Percentiles rank a stretch among this genome's conserved stretches.
Evolutionary conservation across 2,329 filamentous ascomycete genomes (phyloP).

Genomic region (Beauveria australis): DNA sequence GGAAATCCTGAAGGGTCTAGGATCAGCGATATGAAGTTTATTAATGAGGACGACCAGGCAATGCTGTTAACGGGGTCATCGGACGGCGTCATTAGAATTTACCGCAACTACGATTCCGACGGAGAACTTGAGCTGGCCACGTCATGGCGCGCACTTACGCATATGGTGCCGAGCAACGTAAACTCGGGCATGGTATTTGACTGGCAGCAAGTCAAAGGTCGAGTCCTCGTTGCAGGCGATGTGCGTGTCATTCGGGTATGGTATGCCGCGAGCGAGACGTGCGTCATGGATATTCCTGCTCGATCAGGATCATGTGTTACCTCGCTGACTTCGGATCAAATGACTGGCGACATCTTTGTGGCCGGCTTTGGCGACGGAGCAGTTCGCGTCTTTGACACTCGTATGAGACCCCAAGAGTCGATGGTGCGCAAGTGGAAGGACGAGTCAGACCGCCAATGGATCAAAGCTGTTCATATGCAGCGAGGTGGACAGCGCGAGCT

Average conservation of each 20-base stretch:
- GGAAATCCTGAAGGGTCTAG: slow-evolving; percentile 85
- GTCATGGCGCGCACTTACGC: slow-evolving; percentile 82
- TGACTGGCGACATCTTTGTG: slow-evolving; percentile 92
- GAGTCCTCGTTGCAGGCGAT: slow-evolving; percentile 90
- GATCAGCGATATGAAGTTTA: slow-evolving; percentile 92
- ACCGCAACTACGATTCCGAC: slow-evolving; percentile 79
- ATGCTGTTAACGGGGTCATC: slow-evolving; percentile 91
- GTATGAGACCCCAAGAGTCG: slow-evolving; percentile 71
- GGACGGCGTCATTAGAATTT: slow-evolving; percentile 89
- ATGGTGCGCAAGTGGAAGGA: slow-evolving; percentile 98
- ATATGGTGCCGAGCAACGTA: slow-evolving; percentile 88
- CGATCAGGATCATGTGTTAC: slow-evolving; percentile 94
- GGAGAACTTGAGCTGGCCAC: slow-evolving; percentile 76
- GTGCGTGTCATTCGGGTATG: slow-evolving; percentile 92
- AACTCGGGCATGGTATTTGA: slow-evolving; percentile 96
- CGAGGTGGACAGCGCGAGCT: slow-evolving; percentile 88
- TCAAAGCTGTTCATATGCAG: slow-evolving; percentile 94
- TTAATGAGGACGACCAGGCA: slow-evolving; percentile 96
- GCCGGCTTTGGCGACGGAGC: slow-evolving; percentile 95
- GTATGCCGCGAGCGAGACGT: slow-evolving; percentile 91
- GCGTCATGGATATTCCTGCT: slow-evolving; percentile 86
- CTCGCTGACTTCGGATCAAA: slow-evolving; percentile 91
- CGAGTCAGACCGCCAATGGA: slow-evolving; percentile 77
- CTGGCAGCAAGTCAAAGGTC: slow-evolving; percentile 97
- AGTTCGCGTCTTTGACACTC: slow-evolving; percentile 87